Percentiles rank a stretch among this genome's conserved stretches.
Conservation (phyloP, 352 stramenopile genomes). For the Phytophthora sp. region DNA sequence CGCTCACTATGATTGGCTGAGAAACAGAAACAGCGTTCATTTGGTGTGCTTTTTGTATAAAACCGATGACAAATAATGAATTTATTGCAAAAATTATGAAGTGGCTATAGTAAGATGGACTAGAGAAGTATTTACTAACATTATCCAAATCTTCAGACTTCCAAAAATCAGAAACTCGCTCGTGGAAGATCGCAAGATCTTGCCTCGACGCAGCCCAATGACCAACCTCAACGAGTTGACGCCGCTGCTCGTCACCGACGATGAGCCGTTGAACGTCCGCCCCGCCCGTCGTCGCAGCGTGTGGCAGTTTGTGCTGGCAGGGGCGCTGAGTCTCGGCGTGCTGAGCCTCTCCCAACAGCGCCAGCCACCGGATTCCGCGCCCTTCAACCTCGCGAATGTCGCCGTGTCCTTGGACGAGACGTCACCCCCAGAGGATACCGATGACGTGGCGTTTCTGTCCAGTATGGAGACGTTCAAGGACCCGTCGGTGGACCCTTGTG, state of each 20-base stretch:
- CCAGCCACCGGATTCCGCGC: not conserved
- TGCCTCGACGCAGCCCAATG: no score
- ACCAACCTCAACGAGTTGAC: slow-evolving; percentile 46
- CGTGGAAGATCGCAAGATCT: no score
- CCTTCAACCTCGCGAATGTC: slow-evolving; percentile 1
- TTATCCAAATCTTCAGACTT: no score
- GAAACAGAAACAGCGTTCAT: no score
- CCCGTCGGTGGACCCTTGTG: slow-evolving; percentile 58
- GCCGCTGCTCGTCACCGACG: slow-evolving; percentile 32
- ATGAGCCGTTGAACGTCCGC: not conserved
- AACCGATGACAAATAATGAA: no score
- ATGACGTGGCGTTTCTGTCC: slow-evolving; percentile 50
- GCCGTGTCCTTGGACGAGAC: slow-evolving; percentile 17
- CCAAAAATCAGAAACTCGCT: no score
- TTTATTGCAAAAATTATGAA: no score
- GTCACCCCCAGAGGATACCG: not conserved
- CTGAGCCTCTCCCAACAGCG: slow-evolving; percentile 29
- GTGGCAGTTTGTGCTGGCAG: slow-evolving; percentile 28
- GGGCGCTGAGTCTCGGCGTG: slow-evolving; percentile 20
- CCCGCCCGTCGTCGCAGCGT: slow-evolving; percentile 8
- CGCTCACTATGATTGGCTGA: no score
- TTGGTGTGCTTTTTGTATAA: no score
- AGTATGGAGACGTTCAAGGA: slow-evolving; percentile 60
- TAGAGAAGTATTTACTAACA: no score
- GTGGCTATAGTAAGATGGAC: no score